Percentiles rank a stretch among this genome's conserved stretches.
Evolutionary conservation across 495 filamentous ascomycete species (phyloP).

Genomic region (Lichina pygmaea): DNA sequence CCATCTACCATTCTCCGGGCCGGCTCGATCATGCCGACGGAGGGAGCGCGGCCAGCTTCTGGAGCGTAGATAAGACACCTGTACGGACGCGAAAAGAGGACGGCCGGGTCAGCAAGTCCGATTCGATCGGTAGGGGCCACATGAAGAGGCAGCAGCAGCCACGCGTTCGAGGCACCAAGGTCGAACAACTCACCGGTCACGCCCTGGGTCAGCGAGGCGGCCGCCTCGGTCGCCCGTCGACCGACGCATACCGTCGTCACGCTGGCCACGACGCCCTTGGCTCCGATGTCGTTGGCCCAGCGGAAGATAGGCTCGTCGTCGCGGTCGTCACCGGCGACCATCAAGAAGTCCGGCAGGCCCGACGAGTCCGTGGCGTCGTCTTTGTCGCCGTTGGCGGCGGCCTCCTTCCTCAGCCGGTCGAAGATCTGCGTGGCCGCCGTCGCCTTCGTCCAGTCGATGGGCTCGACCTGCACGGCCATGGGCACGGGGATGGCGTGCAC

Average conservation of each 20-base stretch:
- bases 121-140: background rate
- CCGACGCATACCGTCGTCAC: slow-evolving; percentile 67
- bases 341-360: slow-evolving; percentile 43
- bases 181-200: slow-evolving; percentile 42
- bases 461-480: slow-evolving; percentile 54
- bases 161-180: no score
- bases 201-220: slow-evolving; percentile 61
- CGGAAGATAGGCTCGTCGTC: slow-evolving; percentile 83
- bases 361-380: slow-evolving; percentile 5
- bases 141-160: background rate
- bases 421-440: slow-evolving; percentile 51
- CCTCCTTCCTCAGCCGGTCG: slow-evolving; percentile 21
- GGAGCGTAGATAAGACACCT: slow-evolving; percentile 1
- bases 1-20: no score
- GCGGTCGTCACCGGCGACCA: slow-evolving; percentile 67
- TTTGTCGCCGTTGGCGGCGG: slow-evolving; percentile 9
- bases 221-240: slow-evolving; percentile 63
- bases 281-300: slow-evolving; percentile 58
- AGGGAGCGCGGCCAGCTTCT: slow-evolving; percentile 1
- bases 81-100: background rate
- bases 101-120: background rate
- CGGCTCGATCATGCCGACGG: background rate
- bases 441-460: slow-evolving; percentile 54
- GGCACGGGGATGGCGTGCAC: slow-evolving; percentile 67
- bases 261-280: slow-evolving; percentile 25